Percentiles rank a stretch among this genome's conserved stretches.
phyloP scores from a whole-genome alignment of 2,329 filamentous ascomycete genomes.

The Leptographium galeiforme region DNA sequence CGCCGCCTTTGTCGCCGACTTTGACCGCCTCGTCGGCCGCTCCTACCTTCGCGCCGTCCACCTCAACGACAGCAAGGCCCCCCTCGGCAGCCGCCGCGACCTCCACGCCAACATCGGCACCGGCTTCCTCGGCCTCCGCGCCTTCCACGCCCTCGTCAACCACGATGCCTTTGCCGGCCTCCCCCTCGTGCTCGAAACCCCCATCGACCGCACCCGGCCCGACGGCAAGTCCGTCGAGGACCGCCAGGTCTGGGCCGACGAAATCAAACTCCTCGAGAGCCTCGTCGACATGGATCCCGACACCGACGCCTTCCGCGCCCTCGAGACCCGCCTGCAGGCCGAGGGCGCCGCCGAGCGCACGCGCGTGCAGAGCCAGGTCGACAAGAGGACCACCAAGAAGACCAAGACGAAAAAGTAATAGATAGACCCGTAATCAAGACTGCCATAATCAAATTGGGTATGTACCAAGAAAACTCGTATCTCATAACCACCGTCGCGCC shows the following conservation, averaged over 20 bases:
- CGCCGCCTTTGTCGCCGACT: constrained; percentile 56
- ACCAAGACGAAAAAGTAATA: constrained; percentile 14
- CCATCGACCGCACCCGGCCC: constrained; percentile 58
- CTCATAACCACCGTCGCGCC: too few relatives aligned
- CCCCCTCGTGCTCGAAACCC: constrained; percentile 94
- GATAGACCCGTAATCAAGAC: not conserved
- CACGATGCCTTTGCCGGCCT: constrained; percentile 59
- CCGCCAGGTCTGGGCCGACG: constrained; percentile 73
- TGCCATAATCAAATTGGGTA: too few relatives aligned
- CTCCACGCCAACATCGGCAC: constrained; percentile 94
- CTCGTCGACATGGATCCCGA: constrained; percentile 74
- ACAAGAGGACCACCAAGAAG: constrained; percentile 46
- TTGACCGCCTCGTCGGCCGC: constrained; percentile 65
- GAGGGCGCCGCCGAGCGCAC: constrained; percentile 58
- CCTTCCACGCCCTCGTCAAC: constrained; percentile 88
- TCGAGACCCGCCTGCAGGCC: constrained; percentile 53
- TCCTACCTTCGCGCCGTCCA: constrained; percentile 77
- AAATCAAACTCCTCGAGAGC: constrained; percentile 88
- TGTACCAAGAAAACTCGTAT: too few relatives aligned
- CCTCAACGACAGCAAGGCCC: constrained; percentile 91
- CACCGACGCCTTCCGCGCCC: constrained; percentile 52
- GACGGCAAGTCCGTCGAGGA: constrained; percentile 62
- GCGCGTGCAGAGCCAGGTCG: constrained; percentile 65
- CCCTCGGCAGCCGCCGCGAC: constrained; percentile 67
- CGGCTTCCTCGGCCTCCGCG: constrained; percentile 77